These are phyloP conservation scores for Venturiaceae sp. DNA, from an alignment of 2,329 filamentous ascomycete genomes.

Conservation along the genomic window DNA sequence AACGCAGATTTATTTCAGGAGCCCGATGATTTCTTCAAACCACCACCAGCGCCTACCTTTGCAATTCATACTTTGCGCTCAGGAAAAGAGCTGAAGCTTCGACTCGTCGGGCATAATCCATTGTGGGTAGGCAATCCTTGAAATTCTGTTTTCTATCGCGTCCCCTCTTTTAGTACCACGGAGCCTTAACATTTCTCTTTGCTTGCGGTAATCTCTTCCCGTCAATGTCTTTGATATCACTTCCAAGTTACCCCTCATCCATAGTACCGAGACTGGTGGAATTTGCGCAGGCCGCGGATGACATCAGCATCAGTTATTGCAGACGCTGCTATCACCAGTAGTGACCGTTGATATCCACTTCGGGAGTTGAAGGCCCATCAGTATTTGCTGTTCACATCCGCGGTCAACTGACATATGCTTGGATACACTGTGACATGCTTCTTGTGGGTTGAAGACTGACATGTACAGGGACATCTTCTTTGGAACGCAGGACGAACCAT, in stretches of 20 bases:
- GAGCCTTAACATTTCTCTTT: neutral
- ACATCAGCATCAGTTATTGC: neutral
- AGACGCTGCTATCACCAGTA: too few species aligned
- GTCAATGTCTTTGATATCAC: neutral
- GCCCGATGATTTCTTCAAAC: constrained; percentile 69
- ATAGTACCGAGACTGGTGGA: neutral
- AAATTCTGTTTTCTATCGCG: neutral
- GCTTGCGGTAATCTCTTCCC: neutral
- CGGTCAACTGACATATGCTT: too few species aligned
- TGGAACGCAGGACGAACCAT: constrained; percentile 85
- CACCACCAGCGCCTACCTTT: constrained; percentile 65
- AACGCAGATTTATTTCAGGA: constrained; percentile 61
- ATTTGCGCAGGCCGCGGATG: neutral
- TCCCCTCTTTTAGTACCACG: neutral
- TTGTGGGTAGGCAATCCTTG: constrained; percentile 54
- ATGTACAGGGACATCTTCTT: constrained; percentile 62
- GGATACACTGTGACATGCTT: too few species aligned
- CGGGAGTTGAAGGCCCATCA: too few species aligned
- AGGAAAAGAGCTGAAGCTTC: constrained; percentile 56
- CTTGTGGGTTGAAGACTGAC: neutral
- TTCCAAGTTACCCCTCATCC: neutral
- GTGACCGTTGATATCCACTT: too few species aligned
- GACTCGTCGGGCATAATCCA: constrained; percentile 78
- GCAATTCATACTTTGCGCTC: constrained; percentile 61
- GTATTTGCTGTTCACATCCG: too few species aligned